phyloP scores from a whole-genome alignment of 345 rosid species.

The Euphorbia pulcherrima region DNA sequence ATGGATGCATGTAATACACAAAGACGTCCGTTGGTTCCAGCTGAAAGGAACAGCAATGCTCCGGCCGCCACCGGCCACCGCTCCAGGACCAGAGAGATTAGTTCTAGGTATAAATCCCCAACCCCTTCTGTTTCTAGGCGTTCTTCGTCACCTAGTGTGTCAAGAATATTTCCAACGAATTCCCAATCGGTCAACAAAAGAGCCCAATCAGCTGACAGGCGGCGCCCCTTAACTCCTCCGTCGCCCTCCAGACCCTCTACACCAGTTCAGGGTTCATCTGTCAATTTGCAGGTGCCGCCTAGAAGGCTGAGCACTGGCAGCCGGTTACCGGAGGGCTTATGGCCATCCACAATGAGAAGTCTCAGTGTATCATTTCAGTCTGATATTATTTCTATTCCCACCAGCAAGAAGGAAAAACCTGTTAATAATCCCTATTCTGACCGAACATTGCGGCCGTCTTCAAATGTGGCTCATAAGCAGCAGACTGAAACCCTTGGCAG shows the following conservation, averaged over 20 bases:
- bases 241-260: constrained; percentile 63
- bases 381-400: constrained; percentile 73
- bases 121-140: constrained; percentile 45
- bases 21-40: constrained; percentile 60
- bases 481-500: constrained; percentile 49
- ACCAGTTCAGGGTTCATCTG: constrained; percentile 59
- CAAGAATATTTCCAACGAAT: constrained; percentile 46
- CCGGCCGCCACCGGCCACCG: constrained; percentile 42
- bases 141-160: constrained; percentile 64
- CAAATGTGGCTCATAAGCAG: constrained; percentile 70
- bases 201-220: constrained; percentile 81
- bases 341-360: constrained; percentile 99
- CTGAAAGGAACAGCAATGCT: constrained; percentile 67
- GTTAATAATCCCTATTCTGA: constrained; percentile 48
- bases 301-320: constrained; percentile 58
- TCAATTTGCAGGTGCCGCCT: constrained; percentile 47
- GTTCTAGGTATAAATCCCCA: constrained; percentile 85
- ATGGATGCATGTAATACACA: constrained; percentile 73
- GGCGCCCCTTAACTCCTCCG: constrained; percentile 75
- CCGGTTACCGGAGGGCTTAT: constrained; percentile 77
- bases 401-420: constrained; percentile 79
- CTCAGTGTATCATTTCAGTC: constrained; percentile 94
- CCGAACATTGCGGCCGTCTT: constrained; percentile 78
- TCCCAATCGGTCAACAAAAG: constrained; percentile 62
- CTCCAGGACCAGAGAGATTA: constrained; percentile 57